phyloP scores from a whole-genome alignment of 441 rosid species.

The Dalechampia spathulata region DNA sequence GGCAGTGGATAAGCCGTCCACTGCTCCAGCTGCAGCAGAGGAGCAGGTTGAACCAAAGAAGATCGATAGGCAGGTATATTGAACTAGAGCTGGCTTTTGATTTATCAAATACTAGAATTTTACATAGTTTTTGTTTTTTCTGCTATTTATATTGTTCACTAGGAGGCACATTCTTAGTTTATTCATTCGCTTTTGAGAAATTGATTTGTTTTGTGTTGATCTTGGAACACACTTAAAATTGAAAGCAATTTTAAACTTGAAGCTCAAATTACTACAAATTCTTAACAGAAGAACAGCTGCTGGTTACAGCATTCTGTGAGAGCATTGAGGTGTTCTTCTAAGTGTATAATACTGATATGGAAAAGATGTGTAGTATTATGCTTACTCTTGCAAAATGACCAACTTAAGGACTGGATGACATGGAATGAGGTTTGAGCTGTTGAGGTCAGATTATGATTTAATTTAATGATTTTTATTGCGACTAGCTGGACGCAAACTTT shows the following conservation, averaged over 20 bases:
- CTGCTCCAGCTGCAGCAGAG: slow-evolving; percentile 27
- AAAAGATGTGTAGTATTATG: too few relatives aligned
- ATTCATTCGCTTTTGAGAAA: neutral
- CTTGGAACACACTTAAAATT: neutral
- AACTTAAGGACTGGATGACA: too few relatives aligned
- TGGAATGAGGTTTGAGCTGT: too few relatives aligned
- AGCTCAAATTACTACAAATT: neutral
- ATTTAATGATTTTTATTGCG: neutral
- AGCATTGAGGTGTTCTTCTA: neutral
- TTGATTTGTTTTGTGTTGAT: neutral
- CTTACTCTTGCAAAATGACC: too few relatives aligned
- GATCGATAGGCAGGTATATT: slow-evolving; percentile 70
- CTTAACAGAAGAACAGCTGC: neutral
- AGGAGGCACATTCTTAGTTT: too few relatives aligned
- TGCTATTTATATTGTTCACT: neutral
- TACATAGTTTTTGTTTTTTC: neutral
- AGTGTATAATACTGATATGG: too few relatives aligned
- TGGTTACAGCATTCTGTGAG: neutral
- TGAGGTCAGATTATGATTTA: neutral
- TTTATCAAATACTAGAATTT: neutral
- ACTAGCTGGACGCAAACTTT: neutral
- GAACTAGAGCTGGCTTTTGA: neutral
- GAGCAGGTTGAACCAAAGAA: slow-evolving; percentile 43
- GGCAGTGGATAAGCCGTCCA: slow-evolving; percentile 25
- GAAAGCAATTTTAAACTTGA: neutral